These are phyloP conservation scores for Periconia sp. DNA, from an alignment of 2,329 filamentous ascomycete genomes.

Conservation along the genomic window DNA sequence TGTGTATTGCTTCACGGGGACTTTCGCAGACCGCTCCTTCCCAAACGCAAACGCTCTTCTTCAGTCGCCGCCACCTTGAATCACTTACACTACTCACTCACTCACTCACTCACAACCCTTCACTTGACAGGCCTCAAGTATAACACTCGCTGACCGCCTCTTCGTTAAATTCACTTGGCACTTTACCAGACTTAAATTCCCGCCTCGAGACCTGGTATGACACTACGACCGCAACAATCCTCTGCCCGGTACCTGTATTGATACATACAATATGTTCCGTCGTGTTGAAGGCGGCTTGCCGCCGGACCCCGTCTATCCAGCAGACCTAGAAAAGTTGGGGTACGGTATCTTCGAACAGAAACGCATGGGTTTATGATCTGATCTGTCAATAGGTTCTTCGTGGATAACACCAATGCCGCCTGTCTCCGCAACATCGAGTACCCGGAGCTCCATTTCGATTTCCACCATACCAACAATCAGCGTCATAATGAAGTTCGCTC, in stretches of 20 bases:
- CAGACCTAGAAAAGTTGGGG: constrained; percentile 72
- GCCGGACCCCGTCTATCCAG: constrained; percentile 63
- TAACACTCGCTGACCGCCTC: background rate
- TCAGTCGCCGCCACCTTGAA: background rate
- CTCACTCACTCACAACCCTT: background rate
- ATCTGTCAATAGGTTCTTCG: constrained; percentile 64
- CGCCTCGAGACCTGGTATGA: background rate
- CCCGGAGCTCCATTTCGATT: constrained; percentile 72
- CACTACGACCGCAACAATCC: too few species aligned
- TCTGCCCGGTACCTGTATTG: background rate
- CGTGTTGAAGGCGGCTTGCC: constrained; percentile 69
- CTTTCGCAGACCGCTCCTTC: background rate
- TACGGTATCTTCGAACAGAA: constrained; percentile 42
- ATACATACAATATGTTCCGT: constrained; percentile 67
- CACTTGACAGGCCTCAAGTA: background rate
- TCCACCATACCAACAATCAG: constrained; percentile 70
- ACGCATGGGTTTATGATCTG: background rate
- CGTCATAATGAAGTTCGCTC: constrained; percentile 76
- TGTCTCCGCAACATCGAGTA: constrained; percentile 67
- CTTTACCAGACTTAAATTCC: too few species aligned
- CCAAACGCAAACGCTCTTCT: background rate
- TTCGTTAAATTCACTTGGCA: background rate
- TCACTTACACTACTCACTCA: background rate
- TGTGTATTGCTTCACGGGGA: background rate
- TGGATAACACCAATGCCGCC: constrained; percentile 70